Evolutionary conservation across 2,329 filamentous ascomycete genomes (phyloP), one percentile per base, ranked within the genome.

Genomic region (Plectosphaerella plurivora): DNA sequence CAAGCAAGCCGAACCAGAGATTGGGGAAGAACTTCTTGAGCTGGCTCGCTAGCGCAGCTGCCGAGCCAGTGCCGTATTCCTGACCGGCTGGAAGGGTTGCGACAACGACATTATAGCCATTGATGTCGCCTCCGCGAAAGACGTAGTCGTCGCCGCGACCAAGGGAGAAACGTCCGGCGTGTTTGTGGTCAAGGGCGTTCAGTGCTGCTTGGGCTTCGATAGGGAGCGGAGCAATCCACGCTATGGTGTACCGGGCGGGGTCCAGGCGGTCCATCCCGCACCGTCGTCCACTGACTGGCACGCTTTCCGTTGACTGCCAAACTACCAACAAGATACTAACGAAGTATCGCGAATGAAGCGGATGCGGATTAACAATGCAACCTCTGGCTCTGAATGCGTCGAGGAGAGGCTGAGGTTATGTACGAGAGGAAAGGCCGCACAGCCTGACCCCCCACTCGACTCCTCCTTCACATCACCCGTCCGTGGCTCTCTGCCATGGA

Each of bases 141-240:
- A 71, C 45, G 48, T 70, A 69, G 50, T 72, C 65, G 42, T 72
- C 62, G 0, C 70, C 68, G 1, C 57, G 61, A 11, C 50, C 20
- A 0, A 65, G 42, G 0, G 61, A 51, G 52, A 73, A 73, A 2
- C 51, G 49, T 5, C 69, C 68, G 0, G n/a, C 1, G 36, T 72
- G 67, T 18, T 42, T 39, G 0, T 65, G 52, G 14, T 73, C 68
- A 16, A 73, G 53, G 59, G 72, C 59, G 28, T 60, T 55, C 18
- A 65, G 49, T 10, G 70, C 70, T 28, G 68, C 68, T 36, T 47
- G 56, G 6, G 65, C 67, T 54, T 73, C 68, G 8, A 73, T 68
- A 20, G 65, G 59, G 0, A 72, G 61, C 1, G 68, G 69, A 0
- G 69, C 66, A 24, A 73, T 64, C 69, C 68, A 73, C 51, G 60